Evolutionary conservation across 1,284 basidiomycete genomes (phyloP).

Genomic region (Boletellus deceptivus): DNA sequence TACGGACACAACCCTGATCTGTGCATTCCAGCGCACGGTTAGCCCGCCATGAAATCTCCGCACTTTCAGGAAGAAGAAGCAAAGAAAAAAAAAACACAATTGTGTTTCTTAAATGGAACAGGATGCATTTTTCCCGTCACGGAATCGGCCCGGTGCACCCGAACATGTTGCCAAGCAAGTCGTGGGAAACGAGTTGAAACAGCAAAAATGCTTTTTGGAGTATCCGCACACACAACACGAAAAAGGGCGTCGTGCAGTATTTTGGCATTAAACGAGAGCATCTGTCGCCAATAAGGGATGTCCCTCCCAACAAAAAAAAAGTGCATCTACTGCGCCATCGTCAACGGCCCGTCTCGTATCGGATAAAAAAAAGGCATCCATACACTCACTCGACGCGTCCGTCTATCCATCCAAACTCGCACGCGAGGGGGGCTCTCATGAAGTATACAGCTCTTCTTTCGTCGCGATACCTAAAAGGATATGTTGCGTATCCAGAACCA

Average conservation of each 20-base stretch:
- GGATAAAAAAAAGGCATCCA: too few relatives aligned
- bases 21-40: background rate
- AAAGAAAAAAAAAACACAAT: background rate
- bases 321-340: conserved; percentile 25
- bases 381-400: conserved; percentile 20
- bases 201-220: too few relatives aligned
- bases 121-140: background rate
- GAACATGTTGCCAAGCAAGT: too few relatives aligned
- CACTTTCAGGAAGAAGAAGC: background rate
- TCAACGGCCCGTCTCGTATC: conserved; percentile 8
- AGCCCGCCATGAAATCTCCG: background rate
- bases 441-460: conserved; percentile 46
- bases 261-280: conserved; percentile 22
- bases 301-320: conserved; percentile 9
- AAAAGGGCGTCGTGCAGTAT: conserved; percentile 1
- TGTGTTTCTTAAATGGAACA: background rate
- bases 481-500: background rate
- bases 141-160: background rate
- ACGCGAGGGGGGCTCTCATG: conserved; percentile 19
- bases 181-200: too few relatives aligned
- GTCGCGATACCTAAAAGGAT: conserved; percentile 36
- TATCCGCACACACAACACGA: too few relatives aligned
- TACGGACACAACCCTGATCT: background rate
- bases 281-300: conserved; percentile 19
- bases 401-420: conserved; percentile 8